phyloP scores from a whole-genome alignment of 164 flowering plant species.

The Berberis vulgaris region DNA sequence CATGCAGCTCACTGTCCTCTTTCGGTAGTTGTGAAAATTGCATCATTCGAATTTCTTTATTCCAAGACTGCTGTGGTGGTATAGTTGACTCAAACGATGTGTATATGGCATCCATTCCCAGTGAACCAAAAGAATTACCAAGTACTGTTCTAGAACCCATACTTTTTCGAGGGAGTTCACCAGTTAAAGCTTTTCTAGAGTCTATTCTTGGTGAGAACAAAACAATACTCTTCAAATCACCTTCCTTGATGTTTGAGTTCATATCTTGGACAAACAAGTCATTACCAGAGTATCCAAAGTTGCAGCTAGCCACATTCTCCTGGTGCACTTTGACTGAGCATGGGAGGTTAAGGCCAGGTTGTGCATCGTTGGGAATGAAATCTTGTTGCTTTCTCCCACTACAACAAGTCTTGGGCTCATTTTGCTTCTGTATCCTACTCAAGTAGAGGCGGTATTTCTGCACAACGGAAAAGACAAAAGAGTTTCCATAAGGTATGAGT shows the following conservation, averaged over 20 bases:
- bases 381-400: conserved; percentile 40
- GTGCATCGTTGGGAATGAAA: conserved; percentile 31
- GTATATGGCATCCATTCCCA: conserved; percentile 16
- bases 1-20: conserved; percentile 26
- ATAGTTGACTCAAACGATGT: conserved; percentile 23
- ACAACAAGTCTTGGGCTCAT: conserved; percentile 26
- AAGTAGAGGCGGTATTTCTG: conserved; percentile 95
- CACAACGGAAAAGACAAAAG: neutral
- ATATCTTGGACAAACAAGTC: conserved; percentile 22
- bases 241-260: conserved; percentile 20
- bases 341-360: conserved; percentile 29
- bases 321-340: conserved; percentile 22
- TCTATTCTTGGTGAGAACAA: conserved; percentile 18
- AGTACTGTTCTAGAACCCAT: conserved; percentile 17
- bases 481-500: no score
- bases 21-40: conserved; percentile 21
- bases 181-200: conserved; percentile 13
- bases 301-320: conserved; percentile 21
- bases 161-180: conserved; percentile 22
- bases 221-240: conserved; percentile 20
- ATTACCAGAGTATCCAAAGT: conserved; percentile 25
- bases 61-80: conserved; percentile 31
- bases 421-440: conserved; percentile 70
- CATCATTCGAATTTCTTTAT: conserved; percentile 22
- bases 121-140: conserved; percentile 18